Base-by-base conservation (phyloP, 1,139 yeast genomes). In the Candida freyschussii region DNA sequence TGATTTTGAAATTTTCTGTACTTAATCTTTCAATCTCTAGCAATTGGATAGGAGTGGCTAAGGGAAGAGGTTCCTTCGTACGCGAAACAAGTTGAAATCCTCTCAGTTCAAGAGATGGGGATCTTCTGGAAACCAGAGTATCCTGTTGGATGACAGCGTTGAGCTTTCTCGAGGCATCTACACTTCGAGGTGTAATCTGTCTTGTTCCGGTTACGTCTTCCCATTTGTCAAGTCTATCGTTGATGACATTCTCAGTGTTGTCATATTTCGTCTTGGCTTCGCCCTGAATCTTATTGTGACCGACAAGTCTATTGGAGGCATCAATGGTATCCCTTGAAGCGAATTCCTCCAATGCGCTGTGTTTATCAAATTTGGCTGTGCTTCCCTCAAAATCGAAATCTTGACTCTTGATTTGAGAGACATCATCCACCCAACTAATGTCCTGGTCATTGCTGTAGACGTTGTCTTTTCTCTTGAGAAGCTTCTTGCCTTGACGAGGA, bases 341-440 rank as follows among this genome's bases (percentile, higher is more conserved):
- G 52, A 87, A 72, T 51, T 84, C 86, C 36, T 81, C 83, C 56
- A 89, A 83, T 6, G 87, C 91, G 7, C 79, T 67, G 41, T 71
- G 66, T 56, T 89, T 89, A 57, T 89, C 94, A 53, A 89, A 89
- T 67, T 79, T 75, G 18, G 82, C 80, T 45, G 87, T 67, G 52
- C 83, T 85, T 9, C 87, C 81, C 39, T 76, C 85, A 57, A 89
- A 89, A 56, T 89, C 96, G 60, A 89, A 89, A 43, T 87, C 96
- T 15, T 69, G 75, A 24, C 72, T 59, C 44, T 73, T 73, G 41
- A 75, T 69, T 32, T 67, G 62, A 13, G 60, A 52, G 5, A 71
- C 71, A 40, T 72, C 76, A 19, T 66, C 69, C 29, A 68, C 71
- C 83, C 82, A 77, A 29, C 68, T 72, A 12, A 61, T 60, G 16